phyloP scores from a whole-genome alignment of 371 early-diverging fungal species.

The Syncephalastrum sp. region DNA sequence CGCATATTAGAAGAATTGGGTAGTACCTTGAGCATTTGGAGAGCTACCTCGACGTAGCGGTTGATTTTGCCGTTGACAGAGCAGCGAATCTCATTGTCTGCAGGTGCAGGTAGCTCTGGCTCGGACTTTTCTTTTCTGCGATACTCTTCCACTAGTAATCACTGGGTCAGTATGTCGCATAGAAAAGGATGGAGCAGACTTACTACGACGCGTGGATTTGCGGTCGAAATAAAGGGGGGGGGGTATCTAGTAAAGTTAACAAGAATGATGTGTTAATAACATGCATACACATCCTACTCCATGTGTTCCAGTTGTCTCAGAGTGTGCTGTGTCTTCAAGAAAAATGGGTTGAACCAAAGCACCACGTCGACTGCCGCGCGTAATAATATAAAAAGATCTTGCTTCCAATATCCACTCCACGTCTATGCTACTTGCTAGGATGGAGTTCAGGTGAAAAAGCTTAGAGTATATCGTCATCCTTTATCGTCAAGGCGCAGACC shows the following conservation, averaged over 20 bases:
- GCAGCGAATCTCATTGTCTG: constrained; percentile 45
- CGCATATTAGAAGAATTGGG: neutral
- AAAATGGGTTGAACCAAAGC: neutral
- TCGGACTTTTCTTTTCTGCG: constrained; percentile 24
- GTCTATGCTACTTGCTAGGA: neutral
- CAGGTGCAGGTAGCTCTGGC: constrained; percentile 17
- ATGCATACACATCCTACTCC: neutral
- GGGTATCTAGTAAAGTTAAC: neutral
- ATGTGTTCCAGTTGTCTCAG: neutral
- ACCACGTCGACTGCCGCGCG: constrained; percentile 1
- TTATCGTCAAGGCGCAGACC: constrained; percentile 29
- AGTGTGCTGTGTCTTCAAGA: neutral
- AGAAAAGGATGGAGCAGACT: too few relatives aligned
- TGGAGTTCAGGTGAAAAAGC: constrained; percentile 31
- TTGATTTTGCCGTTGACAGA: constrained; percentile 32
- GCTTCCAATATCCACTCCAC: neutral
- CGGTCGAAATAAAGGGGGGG: neutral
- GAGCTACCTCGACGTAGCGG: constrained; percentile 34
- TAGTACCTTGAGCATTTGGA: constrained; percentile 40
- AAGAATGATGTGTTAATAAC: neutral
- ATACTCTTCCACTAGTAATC: constrained; percentile 38
- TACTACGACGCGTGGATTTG: neutral
- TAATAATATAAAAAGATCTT: neutral
- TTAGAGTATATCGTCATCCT: constrained; percentile 42
- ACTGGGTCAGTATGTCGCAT: too few relatives aligned